Evolutionary conservation across 2,329 filamentous ascomycete species (phyloP).

Genomic region (Diaporthe humulicola): DNA sequence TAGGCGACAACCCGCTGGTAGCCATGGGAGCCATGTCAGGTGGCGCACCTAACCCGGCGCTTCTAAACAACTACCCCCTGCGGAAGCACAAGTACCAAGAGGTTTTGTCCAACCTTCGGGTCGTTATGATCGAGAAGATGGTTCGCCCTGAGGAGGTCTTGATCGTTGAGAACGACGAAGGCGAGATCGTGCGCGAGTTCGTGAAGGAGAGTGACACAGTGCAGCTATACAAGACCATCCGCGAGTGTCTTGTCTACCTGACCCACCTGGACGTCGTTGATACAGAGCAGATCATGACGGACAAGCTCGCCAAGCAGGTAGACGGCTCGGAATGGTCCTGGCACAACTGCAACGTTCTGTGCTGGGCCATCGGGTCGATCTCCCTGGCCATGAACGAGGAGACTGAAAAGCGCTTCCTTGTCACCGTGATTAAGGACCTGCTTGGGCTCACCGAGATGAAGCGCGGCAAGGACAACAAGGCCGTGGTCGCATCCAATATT

Average conservation of each 20-base stretch:
- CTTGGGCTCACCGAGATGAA: slow-evolving; percentile 99
- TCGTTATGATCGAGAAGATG: slow-evolving; percentile 99
- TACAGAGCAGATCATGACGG: slow-evolving; percentile 99
- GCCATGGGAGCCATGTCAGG: slow-evolving; percentile 81
- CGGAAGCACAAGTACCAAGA: slow-evolving; percentile 99
- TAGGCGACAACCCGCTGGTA: slow-evolving; percentile 93
- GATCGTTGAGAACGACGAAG: slow-evolving; percentile 99
- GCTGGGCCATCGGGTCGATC: slow-evolving; percentile 99
- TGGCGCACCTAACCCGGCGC: slow-evolving; percentile 85
- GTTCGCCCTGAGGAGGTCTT: slow-evolving; percentile 97
- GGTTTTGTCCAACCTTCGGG: slow-evolving; percentile 91
- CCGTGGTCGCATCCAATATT: slow-evolving; percentile 98
- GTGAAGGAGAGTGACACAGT: slow-evolving; percentile 99
- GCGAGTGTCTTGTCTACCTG: slow-evolving; percentile 96
- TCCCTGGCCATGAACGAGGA: slow-evolving; percentile 99
- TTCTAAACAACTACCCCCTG: slow-evolving; percentile 91
- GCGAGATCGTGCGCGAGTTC: slow-evolving; percentile 98
- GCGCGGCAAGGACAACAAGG: slow-evolving; percentile 99
- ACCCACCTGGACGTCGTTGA: slow-evolving; percentile 98
- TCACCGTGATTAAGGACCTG: slow-evolving; percentile 98
- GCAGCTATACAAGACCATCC: slow-evolving; percentile 98
- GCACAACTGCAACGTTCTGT: slow-evolving; percentile 99
- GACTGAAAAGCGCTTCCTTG: slow-evolving; percentile 97
- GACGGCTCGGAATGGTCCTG: slow-evolving; percentile 98
- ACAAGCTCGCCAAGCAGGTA: slow-evolving; percentile 95